These are phyloP conservation scores for Trichoderma arundinaceum DNA, from an alignment of 2,329 filamentous ascomycete species.

Conservation along the genomic window DNA sequence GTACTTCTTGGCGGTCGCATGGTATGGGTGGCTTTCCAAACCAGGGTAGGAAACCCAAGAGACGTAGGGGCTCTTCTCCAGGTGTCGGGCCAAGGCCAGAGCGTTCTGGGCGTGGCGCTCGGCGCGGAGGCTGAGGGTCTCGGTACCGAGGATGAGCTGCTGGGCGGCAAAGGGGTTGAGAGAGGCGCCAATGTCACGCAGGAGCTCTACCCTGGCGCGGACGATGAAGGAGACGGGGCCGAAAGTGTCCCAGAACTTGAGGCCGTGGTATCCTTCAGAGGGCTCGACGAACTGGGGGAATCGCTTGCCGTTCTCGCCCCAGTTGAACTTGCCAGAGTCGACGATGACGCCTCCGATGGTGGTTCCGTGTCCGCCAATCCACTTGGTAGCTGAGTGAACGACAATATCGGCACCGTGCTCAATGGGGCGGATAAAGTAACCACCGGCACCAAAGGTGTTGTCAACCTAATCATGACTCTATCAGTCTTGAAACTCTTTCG, in stretches of 20 bases:
- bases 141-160: conserved; percentile 85
- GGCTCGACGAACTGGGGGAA: conserved; percentile 95
- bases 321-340: conserved; percentile 92
- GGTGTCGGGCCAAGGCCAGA: conserved; percentile 77
- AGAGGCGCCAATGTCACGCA: conserved; percentile 81
- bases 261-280: conserved; percentile 85
- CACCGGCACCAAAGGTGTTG: conserved; percentile 94
- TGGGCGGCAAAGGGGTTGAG: conserved; percentile 93
- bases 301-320: conserved; percentile 79
- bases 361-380: conserved; percentile 95
- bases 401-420: conserved; percentile 92
- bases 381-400: conserved; percentile 93
- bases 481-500: not conserved
- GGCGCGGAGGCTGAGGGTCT: conserved; percentile 85
- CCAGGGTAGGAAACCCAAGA: conserved; percentile 95
- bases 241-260: conserved; percentile 95
- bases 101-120: conserved; percentile 90
- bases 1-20: conserved; percentile 85
- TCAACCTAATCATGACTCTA: conserved; percentile 64
- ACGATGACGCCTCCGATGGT: conserved; percentile 87
- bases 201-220: conserved; percentile 84
- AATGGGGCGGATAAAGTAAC: conserved; percentile 85
- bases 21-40: conserved; percentile 78
- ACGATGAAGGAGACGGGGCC: conserved; percentile 82
- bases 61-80: conserved; percentile 83